Conservation (phyloP, 1,284 basidiomycete genomes). For the Melampsora americana region DNA sequence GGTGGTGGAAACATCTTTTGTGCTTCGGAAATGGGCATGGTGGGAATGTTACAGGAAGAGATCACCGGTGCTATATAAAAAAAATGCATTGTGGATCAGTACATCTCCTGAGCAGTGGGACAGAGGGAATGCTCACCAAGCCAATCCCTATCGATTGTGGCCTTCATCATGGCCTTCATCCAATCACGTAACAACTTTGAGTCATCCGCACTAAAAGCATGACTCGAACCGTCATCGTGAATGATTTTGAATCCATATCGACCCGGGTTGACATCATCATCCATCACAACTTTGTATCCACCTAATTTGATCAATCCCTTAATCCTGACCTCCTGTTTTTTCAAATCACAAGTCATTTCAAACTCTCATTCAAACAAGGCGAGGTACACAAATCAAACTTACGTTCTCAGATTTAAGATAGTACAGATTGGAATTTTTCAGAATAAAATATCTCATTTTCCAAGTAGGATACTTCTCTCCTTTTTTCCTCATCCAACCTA, state of each 20-base stretch:
- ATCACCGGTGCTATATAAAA: constrained; percentile 73
- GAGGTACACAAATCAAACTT: constrained; percentile 50
- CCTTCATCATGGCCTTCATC: constrained; percentile 99
- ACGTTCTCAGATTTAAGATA: constrained; percentile 73
- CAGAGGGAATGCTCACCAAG: constrained; percentile 62
- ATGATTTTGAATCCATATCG: constrained; percentile 92
- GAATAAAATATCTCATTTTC: constrained; percentile 89
- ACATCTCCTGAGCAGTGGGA: background rate
- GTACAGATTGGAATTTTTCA: constrained; percentile 87
- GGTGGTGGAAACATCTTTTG: constrained; percentile 94
- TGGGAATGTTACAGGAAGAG: constrained; percentile 94
- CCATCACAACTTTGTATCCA: constrained; percentile 89
- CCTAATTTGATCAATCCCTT: constrained; percentile 90
- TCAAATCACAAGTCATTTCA: constrained; percentile 43
- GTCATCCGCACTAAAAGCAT: constrained; percentile 88
- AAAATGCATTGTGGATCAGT: constrained; percentile 8
- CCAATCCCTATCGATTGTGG: constrained; percentile 90
- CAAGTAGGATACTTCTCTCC: constrained; percentile 88
- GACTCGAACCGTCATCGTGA: constrained; percentile 80
- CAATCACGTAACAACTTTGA: constrained; percentile 79
- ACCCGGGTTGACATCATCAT: constrained; percentile 86
- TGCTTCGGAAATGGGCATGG: constrained; percentile 88
- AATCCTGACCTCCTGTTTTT: constrained; percentile 75
- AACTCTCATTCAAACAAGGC: constrained; percentile 47
- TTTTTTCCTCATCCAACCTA: constrained; percentile 93